Conservation (phyloP, 2,329 filamentous ascomycete species). For the Madurella mycetomatis region DNA sequence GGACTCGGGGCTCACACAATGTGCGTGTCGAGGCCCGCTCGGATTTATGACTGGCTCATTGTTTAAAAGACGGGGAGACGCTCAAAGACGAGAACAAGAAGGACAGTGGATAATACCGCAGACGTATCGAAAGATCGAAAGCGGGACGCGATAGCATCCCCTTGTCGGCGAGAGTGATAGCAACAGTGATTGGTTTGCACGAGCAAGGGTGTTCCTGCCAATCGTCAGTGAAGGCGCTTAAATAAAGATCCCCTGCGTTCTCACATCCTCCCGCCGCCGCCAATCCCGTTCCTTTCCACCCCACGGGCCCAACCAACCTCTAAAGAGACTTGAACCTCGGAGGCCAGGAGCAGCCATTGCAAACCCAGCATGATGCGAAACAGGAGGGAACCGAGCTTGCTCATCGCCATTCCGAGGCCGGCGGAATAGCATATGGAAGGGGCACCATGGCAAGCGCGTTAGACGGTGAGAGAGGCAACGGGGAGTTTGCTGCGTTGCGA, state of each 20-base stretch:
- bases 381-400: neutral
- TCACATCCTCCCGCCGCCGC: constrained; percentile 17
- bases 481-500: neutral
- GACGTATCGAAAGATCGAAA: constrained; percentile 20
- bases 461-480: no score
- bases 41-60: constrained; percentile 3
- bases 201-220: constrained; percentile 21
- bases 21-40: no score
- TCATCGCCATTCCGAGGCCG: neutral
- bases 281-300: constrained; percentile 9
- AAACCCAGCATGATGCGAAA: no score
- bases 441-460: neutral
- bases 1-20: no score
- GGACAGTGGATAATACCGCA: constrained; percentile 20
- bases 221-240: constrained; percentile 27
- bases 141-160: constrained; percentile 23
- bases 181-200: constrained; percentile 24
- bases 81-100: constrained; percentile 20
- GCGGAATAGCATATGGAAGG: neutral
- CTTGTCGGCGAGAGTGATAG: constrained; percentile 23
- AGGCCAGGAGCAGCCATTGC: no score
- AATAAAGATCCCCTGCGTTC: constrained; percentile 14
- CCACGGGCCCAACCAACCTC: constrained; percentile 20
- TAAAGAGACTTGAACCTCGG: neutral
- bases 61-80: neutral